A percentile compares a stretch with the other conserved stretches of the same genome.
These are phyloP conservation scores for Thalassiosira livingstoniorum DNA, from an alignment of 352 stramenopile species.

Conservation along the genomic window DNA sequence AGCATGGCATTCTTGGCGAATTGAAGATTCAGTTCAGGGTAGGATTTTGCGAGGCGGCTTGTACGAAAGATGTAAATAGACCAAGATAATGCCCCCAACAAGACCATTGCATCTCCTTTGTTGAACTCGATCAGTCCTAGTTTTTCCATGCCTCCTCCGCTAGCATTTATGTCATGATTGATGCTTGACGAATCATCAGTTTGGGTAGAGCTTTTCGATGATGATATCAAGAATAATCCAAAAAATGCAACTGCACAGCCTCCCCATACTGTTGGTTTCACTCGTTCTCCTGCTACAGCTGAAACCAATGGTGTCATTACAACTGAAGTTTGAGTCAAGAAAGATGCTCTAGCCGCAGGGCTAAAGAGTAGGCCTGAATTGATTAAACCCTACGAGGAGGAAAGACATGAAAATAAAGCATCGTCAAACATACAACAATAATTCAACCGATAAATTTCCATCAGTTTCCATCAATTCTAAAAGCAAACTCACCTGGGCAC, in stretches of 20 bases:
- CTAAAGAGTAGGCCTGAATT: conserved; percentile 67
- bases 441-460: too few species aligned
- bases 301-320: conserved; percentile 71
- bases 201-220: background rate
- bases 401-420: too few species aligned
- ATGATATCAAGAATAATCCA: conserved; percentile 63
- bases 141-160: too few species aligned
- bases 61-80: conserved; percentile 73
- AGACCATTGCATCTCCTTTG: conserved; percentile 63
- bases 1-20: conserved; percentile 62
- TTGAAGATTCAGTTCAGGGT: conserved; percentile 65
- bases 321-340: conserved; percentile 75
- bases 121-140: too few species aligned
- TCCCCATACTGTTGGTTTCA: conserved; percentile 54
- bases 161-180: conserved; percentile 10
- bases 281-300: conserved; percentile 52
- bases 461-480: too few species aligned
- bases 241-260: conserved; percentile 59
- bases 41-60: conserved; percentile 52
- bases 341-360: conserved; percentile 63
- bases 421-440: too few species aligned
- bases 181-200: background rate
- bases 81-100: conserved; percentile 72
- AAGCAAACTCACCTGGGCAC: conserved; percentile 54
- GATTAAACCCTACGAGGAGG: conserved; percentile 66